Percentiles rank a stretch among this genome's conserved stretches.
Evolutionary conservation across 2,329 filamentous ascomycete genomes (phyloP).

Genomic region (Bipolaris oryzae): DNA sequence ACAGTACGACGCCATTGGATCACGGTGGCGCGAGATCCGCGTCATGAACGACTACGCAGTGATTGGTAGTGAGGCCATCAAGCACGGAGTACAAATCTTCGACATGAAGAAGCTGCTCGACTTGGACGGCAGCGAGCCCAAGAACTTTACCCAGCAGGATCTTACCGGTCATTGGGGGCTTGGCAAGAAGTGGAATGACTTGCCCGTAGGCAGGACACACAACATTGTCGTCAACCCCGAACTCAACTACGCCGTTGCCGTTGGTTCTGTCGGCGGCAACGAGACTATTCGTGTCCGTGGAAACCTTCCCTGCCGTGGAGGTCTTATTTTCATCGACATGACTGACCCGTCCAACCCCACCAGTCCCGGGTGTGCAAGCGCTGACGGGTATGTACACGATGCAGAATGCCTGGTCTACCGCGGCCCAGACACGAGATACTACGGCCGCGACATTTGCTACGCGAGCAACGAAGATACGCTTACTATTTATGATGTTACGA

Average conservation of each 20-base stretch:
- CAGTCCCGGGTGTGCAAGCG: constrained; percentile 58
- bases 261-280: constrained; percentile 34
- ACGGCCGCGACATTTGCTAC: constrained; percentile 60
- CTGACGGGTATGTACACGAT: constrained; percentile 65
- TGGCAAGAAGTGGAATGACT: constrained; percentile 15
- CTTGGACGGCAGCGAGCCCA: constrained; percentile 31
- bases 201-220: constrained; percentile 41
- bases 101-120: constrained; percentile 58
- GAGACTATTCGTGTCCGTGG: constrained; percentile 34
- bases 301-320: constrained; percentile 53
- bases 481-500: constrained; percentile 57
- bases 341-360: constrained; percentile 58
- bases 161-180: constrained; percentile 33
- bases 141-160: constrained; percentile 34
- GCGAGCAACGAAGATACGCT: constrained; percentile 60
- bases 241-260: constrained; percentile 37
- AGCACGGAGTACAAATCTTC: constrained; percentile 65
- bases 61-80: constrained; percentile 44
- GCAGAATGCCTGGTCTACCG: constrained; percentile 63
- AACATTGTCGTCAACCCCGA: constrained; percentile 43
- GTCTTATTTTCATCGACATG: constrained; percentile 63
- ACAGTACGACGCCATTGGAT: constrained; percentile 50
- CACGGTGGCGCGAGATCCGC: constrained; percentile 59
- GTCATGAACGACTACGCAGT: constrained; percentile 46
- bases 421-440: constrained; percentile 56